These are phyloP conservation scores for Diplodia mutila DNA, from an alignment of 2,329 filamentous ascomycete species.

Conservation along the genomic window DNA sequence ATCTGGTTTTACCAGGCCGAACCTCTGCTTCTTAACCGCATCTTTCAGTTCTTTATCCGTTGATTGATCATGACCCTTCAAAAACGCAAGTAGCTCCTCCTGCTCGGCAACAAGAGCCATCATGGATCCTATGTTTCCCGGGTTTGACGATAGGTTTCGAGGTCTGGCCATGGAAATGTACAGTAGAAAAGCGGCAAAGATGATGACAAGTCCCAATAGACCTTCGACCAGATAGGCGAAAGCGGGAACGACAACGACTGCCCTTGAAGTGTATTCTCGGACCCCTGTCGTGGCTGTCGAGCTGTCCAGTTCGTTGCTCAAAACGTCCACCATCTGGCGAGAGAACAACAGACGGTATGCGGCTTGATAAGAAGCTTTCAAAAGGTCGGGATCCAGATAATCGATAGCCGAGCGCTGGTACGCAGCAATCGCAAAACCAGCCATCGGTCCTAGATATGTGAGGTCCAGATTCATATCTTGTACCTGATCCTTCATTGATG, in stretches of 20 bases:
- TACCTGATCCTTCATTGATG: slow-evolving; percentile 30
- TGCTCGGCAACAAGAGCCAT: slow-evolving; percentile 41
- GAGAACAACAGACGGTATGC: slow-evolving; percentile 49
- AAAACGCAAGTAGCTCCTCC: slow-evolving; percentile 30
- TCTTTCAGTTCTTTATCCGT: slow-evolving; percentile 30
- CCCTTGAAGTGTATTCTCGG: slow-evolving; percentile 33
- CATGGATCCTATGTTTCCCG: slow-evolving; percentile 41
- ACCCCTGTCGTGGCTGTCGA: slow-evolving; percentile 28
- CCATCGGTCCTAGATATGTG: slow-evolving; percentile 38
- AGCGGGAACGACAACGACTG: slow-evolving; percentile 43
- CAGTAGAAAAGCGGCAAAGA: slow-evolving; percentile 34
- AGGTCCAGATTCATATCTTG: slow-evolving; percentile 32
- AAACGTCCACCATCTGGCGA: slow-evolving; percentile 39
- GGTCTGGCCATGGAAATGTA: slow-evolving; percentile 31
- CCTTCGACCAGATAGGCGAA: slow-evolving; percentile 46
- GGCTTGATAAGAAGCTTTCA: slow-evolving; percentile 40
- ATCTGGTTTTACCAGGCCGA: slow-evolving; percentile 29
- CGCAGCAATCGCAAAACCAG: slow-evolving; percentile 44
- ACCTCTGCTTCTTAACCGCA: slow-evolving; percentile 30
- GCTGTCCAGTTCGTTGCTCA: slow-evolving; percentile 29
- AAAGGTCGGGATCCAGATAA: slow-evolving; percentile 39
- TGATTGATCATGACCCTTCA: slow-evolving; percentile 34
- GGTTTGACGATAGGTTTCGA: slow-evolving; percentile 37
- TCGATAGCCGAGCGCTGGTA: slow-evolving; percentile 34
- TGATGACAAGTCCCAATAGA: slow-evolving; percentile 35